Evolutionary conservation across 805 yeast genomes (phyloP), one percentile per base, ranked within the genome.

Genomic region (Lachancea sp.): DNA sequence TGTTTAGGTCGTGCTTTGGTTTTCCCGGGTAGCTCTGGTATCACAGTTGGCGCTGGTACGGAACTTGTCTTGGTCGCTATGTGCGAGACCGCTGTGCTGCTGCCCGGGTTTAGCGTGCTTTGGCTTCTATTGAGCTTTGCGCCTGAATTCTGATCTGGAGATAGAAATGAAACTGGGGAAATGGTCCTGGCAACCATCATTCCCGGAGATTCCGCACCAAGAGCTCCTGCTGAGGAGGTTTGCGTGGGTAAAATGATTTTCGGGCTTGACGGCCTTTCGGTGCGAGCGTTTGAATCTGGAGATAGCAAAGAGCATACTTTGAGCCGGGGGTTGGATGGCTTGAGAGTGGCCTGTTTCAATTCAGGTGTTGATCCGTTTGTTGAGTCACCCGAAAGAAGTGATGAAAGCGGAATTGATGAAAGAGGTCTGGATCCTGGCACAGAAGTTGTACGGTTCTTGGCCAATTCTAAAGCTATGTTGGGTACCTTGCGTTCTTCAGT

Each of bases 381-480:
- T 16, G 17, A 15, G 16, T 43, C 46, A 22, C 30, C 35, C 16
- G 46, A 43, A n/a, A 43, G 42, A 31, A 43, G 42, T 13, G 46
- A 43, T 18, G 51, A 18, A 13, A 44, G 26, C 3, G 55, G 51
- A 15, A 53, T 45, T 4, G 52, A 47, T 13, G 51, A 45, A 36
- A 44, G 18, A 31, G 36, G 38, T 13, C 41, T 38, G 10, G 47
- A 45, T 2, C 59, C 51, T 2, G 46, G 46, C 12, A 49, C 52
- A 5, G 44, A 57, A 17, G 44, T 45, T 20, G 59, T 61, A 46
- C 67, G 55, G 42, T 62, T 62, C 36, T 54, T 58, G 5, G 67
- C 67, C 35, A 62, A 37, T 45, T 62, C 63, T 40, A 59, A 53
- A 3, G 67, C 67, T 20, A 62, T 62, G 40, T 57, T 61, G 6